Percentiles rank a stretch among this genome's conserved stretches.
Conservation (phyloP, 2,329 filamentous ascomycete species). For the Microascus cirrosus region DNA sequence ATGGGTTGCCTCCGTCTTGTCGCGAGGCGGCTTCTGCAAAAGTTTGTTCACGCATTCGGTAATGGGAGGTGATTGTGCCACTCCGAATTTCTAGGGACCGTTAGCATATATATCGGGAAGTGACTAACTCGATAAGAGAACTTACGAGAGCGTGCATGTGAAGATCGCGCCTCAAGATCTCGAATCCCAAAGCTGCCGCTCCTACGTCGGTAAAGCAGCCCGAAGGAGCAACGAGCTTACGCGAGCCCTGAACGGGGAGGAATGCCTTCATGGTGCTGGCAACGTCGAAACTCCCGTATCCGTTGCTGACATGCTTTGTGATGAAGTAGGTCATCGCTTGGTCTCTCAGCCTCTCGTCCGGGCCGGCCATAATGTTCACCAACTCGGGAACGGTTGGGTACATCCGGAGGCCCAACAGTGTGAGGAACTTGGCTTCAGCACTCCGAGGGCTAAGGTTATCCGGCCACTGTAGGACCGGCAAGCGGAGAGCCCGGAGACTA, state of each 20-base stretch:
- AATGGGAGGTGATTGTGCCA: slow-evolving; percentile 71
- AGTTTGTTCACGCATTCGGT: slow-evolving; percentile 64
- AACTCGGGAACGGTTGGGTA: slow-evolving; percentile 64
- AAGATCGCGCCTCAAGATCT: slow-evolving; percentile 66
- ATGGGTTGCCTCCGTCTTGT: slow-evolving; percentile 51
- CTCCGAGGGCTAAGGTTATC: slow-evolving; percentile 53
- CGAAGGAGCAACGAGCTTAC: slow-evolving; percentile 57
- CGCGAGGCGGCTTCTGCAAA: slow-evolving; percentile 59
- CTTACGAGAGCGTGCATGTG: slow-evolving; percentile 57
- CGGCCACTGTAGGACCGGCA: slow-evolving; percentile 78
- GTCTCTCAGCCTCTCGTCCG: slow-evolving; percentile 47
- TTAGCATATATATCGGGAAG: not conserved
- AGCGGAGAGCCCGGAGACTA: slow-evolving; percentile 52
- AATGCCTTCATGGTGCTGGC: slow-evolving; percentile 44
- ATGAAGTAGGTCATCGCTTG: slow-evolving; percentile 75
- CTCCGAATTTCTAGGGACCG: slow-evolving; percentile 60
- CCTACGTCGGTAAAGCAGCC: slow-evolving; percentile 75
- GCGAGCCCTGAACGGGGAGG: slow-evolving; percentile 60
- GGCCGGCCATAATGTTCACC: slow-evolving; percentile 63
- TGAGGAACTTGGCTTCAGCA: slow-evolving; percentile 64
- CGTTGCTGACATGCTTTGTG: slow-evolving; percentile 64
- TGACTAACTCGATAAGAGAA: not conserved
- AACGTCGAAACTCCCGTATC: slow-evolving; percentile 57
- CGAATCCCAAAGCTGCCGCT: slow-evolving; percentile 68
- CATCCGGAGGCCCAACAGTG: slow-evolving; percentile 59